These are phyloP conservation scores for Cicer chorassanicum DNA, from an alignment of 306 rosid genomes.

Conservation along the genomic window DNA sequence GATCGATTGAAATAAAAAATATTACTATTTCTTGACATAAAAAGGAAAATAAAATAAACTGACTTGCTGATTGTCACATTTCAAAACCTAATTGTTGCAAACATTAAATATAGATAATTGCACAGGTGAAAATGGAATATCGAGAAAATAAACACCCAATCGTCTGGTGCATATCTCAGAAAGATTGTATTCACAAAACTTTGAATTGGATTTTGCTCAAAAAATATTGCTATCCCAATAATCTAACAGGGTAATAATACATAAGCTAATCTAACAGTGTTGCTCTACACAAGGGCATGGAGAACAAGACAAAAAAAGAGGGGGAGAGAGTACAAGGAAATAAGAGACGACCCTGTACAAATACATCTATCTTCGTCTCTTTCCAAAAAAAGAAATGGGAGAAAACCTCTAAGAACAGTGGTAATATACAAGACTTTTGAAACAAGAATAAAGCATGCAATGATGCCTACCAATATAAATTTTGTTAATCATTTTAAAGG, in stretches of 20 bases:
- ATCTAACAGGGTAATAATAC: constrained; percentile 68
- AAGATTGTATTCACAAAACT: constrained; percentile 83
- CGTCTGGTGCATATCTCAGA: constrained; percentile 56
- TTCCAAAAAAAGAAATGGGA: constrained; percentile 48
- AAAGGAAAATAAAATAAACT: constrained; percentile 31
- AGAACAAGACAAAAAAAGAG: constrained; percentile 47
- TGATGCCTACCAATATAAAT: constrained; percentile 56
- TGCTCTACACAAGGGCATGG: constrained; percentile 57
- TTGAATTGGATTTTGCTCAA: constrained; percentile 76
- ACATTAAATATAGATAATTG: constrained; percentile 45
- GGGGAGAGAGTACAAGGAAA: constrained; percentile 46
- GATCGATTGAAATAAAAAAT: constrained; percentile 8
- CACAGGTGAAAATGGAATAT: constrained; percentile 48
- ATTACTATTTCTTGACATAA: constrained; percentile 1
- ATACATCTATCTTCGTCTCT: constrained; percentile 87
- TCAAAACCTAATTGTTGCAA: constrained; percentile 43
- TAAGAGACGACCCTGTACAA: constrained; percentile 94
- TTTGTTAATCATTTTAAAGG: constrained; percentile 54
- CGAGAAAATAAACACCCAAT: constrained; percentile 46
- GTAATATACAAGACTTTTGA: constrained; percentile 79
- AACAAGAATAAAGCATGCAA: constrained; percentile 51
- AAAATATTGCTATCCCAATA: constrained; percentile 71
- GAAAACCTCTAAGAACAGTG: constrained; percentile 63
- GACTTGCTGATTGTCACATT: constrained; percentile 42
- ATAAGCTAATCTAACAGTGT: constrained; percentile 71